A percentile compares a stretch with the other conserved stretches of the same genome.
phyloP scores from a whole-genome alignment of 495 filamentous ascomycete genomes.

The Chlorociboria aeruginascens region DNA sequence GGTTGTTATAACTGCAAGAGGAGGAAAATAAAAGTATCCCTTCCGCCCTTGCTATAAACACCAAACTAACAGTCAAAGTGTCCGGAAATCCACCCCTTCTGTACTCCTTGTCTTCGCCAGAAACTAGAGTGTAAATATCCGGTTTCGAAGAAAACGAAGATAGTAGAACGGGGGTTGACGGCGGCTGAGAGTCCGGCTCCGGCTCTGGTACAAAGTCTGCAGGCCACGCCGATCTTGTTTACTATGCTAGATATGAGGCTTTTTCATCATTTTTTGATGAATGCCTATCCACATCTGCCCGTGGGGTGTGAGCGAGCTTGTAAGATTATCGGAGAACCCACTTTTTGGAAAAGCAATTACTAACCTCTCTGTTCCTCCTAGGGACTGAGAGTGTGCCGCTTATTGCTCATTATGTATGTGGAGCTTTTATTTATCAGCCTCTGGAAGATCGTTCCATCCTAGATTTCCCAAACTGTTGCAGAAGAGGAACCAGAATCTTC shows the following conservation, averaged over 20 bases:
- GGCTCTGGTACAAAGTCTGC: slow-evolving; percentile 3
- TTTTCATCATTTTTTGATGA: slow-evolving; percentile 15
- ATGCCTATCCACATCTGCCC: slow-evolving; percentile 15
- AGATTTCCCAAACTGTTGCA: too few species aligned
- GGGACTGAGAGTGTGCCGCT: slow-evolving; percentile 11
- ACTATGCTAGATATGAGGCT: slow-evolving; percentile 13
- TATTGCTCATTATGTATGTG: slow-evolving; percentile 14
- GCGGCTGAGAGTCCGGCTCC: slow-evolving; percentile 5
- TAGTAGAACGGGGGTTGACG: slow-evolving; percentile 2
- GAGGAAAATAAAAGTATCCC: slow-evolving; percentile 17
- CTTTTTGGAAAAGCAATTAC: too few species aligned
- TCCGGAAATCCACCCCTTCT: slow-evolving; percentile 16
- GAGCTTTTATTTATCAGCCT: not conserved
- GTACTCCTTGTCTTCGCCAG: slow-evolving; percentile 9
- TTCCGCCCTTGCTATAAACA: too few species aligned
- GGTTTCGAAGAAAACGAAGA: not conserved
- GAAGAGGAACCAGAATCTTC: too few species aligned
- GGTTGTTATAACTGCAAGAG: slow-evolving; percentile 18
- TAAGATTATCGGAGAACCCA: too few species aligned
- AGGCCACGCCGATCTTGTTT: slow-evolving; percentile 13
- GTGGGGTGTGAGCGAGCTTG: slow-evolving; percentile 13
- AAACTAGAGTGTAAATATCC: slow-evolving; percentile 12
- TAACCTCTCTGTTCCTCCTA: too few species aligned
- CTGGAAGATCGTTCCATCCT: too few species aligned
- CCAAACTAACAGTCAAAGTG: slow-evolving; percentile 3